These are phyloP conservation scores for Alternaria dauci DNA, from an alignment of 2,329 filamentous ascomycete genomes.

Conservation along the genomic window DNA sequence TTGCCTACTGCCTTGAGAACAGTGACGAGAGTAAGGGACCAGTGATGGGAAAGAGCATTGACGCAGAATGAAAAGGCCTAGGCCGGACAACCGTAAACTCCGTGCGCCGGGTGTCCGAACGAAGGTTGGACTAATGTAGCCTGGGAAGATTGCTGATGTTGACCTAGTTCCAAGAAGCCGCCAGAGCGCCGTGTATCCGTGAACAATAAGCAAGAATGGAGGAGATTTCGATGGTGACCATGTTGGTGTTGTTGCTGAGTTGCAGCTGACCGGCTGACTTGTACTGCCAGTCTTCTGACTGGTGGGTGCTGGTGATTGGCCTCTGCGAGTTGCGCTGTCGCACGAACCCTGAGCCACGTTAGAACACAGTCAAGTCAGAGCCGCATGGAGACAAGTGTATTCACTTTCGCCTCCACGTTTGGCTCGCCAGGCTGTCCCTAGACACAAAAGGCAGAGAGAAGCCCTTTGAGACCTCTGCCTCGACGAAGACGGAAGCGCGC, in stretches of 20 bases:
- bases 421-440: conserved; percentile 47
- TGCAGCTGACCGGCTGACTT: conserved; percentile 17
- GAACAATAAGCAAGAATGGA: conserved; percentile 53
- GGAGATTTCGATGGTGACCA: conserved; percentile 39
- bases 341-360: conserved; percentile 36
- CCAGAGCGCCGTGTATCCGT: conserved; percentile 43
- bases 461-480: conserved; percentile 72
- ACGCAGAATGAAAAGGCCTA: conserved; percentile 20
- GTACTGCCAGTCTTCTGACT: conserved; percentile 18
- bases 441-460: conserved; percentile 60
- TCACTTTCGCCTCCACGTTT: conserved; percentile 52
- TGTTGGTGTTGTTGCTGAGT: conserved; percentile 28
- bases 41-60: background rate
- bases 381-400: conserved; percentile 33
- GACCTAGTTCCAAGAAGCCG: conserved; percentile 36
- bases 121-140: conserved; percentile 28
- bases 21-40: conserved; percentile 7
- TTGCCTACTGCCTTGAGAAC: conserved; percentile 9
- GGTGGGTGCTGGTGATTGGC: conserved; percentile 22
- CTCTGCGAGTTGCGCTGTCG: conserved; percentile 28
- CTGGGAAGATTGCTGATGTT: conserved; percentile 29
- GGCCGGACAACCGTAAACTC: conserved; percentile 37
- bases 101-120: conserved; percentile 31
- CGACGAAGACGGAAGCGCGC: conserved; percentile 80
- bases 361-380: conserved; percentile 34